Conservation (phyloP, 176 grass and related monocot species). For the Cenchrus americanus region DNA sequence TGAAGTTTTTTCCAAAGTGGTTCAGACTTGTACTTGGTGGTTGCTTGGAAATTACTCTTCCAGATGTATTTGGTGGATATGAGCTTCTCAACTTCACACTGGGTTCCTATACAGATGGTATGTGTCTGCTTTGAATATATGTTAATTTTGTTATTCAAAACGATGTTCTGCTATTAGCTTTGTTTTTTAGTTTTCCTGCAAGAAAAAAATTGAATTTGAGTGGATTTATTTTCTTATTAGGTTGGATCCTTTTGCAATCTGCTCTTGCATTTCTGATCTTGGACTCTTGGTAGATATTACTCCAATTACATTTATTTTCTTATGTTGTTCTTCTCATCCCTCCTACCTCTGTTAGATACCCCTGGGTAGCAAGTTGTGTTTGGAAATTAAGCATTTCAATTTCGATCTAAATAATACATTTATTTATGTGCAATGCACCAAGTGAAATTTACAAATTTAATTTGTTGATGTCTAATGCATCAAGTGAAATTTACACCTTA, state of each 20-base stretch:
- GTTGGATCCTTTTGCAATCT: slow-evolving; percentile 33
- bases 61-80: slow-evolving; percentile 92
- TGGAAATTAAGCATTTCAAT: slow-evolving; percentile 27
- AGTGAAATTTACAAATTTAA: no score
- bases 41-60: slow-evolving; percentile 72
- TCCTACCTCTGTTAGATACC: neutral
- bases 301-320: slow-evolving; percentile 5
- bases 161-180: neutral
- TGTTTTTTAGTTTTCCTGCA: neutral
- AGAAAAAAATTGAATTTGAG: neutral
- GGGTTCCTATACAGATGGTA: slow-evolving; percentile 66
- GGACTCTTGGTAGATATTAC: neutral
- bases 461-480: no score
- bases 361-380: neutral
- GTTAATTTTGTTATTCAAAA: neutral
- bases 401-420: neutral
- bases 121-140: slow-evolving; percentile 32
- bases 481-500: no score
- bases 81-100: slow-evolving; percentile 88
- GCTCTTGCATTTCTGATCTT: neutral
- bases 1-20: slow-evolving; percentile 77
- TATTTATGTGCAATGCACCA: neutral
- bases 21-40: slow-evolving; percentile 62
- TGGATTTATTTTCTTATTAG: slow-evolving; percentile 63
- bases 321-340: neutral